Evolutionary conservation across 352 stramenopile genomes (phyloP), one percentile per base, ranked within the genome.

Genomic region (Pythium periplocum): DNA sequence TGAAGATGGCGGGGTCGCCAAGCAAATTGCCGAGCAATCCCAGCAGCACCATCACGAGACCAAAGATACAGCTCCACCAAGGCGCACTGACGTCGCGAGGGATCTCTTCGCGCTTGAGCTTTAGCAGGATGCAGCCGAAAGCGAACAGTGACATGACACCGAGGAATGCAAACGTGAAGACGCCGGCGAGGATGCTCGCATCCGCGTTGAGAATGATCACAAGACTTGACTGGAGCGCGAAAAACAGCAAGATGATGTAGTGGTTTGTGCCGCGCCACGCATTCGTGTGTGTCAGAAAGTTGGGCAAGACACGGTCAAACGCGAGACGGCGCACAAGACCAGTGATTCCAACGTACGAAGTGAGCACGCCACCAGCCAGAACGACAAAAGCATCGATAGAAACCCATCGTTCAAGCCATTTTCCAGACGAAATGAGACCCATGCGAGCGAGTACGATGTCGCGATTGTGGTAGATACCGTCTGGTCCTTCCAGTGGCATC

Each of bases 111-210:
- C 91, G 73, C 68, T 98, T 98, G 47, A 96, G 67, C 62, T 97
- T 97, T 39, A 98, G 83, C 36, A 97, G 42, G 59, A 97, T 95
- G 59, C 86, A 96, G 5, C 90, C 90, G 53, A 92, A 80, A 4
- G 86, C 87, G 48, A 97, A 98, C 31, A 97, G 75, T 26, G 74
- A 80, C 87, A 98, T 97, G 9, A 98, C 82, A 1, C 77, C 77
- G 6, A 98, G 61, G 55, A 97, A 98, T 4, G 89, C 81, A 53
- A 96, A 95, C 31, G 84, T 96, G 60, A 97, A 98, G 32, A 98
- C 92, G 6, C 89, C 89, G 7, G 82, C 79, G 2, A 98, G 73
- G 26, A 86, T 79, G 32, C 70, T 84, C 10, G 93, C 78, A 48
- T 94, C 65, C 44, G 72, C 77, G 45, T 89, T 68, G 9, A 88